Percentiles rank a stretch among this genome's conserved stretches.
These are phyloP conservation scores for Symbiodinium pilosum DNA, from an alignment of 73 alveolate genomes.

Conservation along the genomic window DNA sequence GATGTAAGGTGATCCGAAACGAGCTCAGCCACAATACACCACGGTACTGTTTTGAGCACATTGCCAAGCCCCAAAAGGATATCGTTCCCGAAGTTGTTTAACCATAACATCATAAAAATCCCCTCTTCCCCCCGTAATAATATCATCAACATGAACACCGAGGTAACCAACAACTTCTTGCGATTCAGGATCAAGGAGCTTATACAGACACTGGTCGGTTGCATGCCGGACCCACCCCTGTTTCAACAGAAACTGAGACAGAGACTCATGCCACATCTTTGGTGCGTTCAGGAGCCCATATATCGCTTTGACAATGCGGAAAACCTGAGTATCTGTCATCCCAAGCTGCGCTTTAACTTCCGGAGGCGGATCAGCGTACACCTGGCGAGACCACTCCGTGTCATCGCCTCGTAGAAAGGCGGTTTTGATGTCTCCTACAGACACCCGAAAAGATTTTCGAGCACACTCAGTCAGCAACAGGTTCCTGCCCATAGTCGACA, in stretches of 20 bases:
- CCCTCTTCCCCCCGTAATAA: neutral
- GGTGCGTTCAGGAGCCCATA: slow-evolving; percentile 13
- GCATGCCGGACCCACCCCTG: slow-evolving; percentile 10
- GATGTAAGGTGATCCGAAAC: neutral
- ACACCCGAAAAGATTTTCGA: neutral
- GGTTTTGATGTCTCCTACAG: slow-evolving; percentile 26
- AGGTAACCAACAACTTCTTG: neutral
- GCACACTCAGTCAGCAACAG: neutral
- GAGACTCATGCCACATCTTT: neutral
- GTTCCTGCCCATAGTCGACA: neutral
- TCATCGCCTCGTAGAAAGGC: slow-evolving; percentile 18
- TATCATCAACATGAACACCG: slow-evolving; percentile 19
- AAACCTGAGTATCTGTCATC: slow-evolving; percentile 10
- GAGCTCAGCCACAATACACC: neutral
- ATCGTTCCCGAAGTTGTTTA: neutral
- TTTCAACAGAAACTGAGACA: neutral
- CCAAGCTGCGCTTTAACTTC: neutral
- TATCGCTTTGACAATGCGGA: neutral
- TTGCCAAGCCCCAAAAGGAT: neutral
- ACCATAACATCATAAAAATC: neutral
- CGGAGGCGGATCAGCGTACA: neutral
- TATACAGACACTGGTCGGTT: neutral
- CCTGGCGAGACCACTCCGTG: neutral
- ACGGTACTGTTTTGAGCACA: neutral
- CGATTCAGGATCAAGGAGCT: neutral